Percentiles rank a stretch among this genome's conserved stretches.
Evolutionary conservation across 1,284 basidiomycete genomes (phyloP).

Genomic region (Cryptococcus sp.): DNA sequence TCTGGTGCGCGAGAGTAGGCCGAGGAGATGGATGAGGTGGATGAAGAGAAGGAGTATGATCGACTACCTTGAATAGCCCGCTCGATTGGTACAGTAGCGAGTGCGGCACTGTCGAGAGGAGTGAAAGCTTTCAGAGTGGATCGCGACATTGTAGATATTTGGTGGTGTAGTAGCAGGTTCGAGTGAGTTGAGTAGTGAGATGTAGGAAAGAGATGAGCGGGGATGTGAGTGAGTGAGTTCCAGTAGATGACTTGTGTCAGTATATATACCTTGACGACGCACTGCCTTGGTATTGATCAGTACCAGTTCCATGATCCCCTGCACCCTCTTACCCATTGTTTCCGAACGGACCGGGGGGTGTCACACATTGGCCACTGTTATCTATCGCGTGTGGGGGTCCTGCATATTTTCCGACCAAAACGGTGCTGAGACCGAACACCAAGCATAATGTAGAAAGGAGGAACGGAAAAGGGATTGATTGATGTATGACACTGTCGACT

Average conservation of each 20-base stretch:
- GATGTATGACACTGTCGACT: too few relatives aligned
- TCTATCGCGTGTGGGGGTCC: too few relatives aligned
- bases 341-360: not conserved
- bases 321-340: not conserved
- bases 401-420: too few relatives aligned
- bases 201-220: not conserved
- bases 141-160: slow-evolving; percentile 1
- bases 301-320: too few relatives aligned
- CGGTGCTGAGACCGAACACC: too few relatives aligned
- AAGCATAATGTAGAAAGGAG: too few relatives aligned
- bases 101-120: not conserved
- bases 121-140: slow-evolving; percentile 11
- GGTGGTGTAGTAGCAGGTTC: not conserved
- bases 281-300: too few relatives aligned
- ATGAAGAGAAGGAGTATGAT: slow-evolving; percentile 12
- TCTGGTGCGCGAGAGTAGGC: slow-evolving; percentile 24
- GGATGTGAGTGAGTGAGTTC: not conserved
- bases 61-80: slow-evolving; percentile 8
- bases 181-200: not conserved
- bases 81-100: not conserved
- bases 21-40: slow-evolving; percentile 23
- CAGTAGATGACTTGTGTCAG: not conserved
- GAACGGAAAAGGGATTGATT: too few relatives aligned
- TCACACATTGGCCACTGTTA: too few relatives aligned
- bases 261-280: too few relatives aligned